Conservation (phyloP, 73 alveolate species). For the Paramecium caudatum region DNA sequence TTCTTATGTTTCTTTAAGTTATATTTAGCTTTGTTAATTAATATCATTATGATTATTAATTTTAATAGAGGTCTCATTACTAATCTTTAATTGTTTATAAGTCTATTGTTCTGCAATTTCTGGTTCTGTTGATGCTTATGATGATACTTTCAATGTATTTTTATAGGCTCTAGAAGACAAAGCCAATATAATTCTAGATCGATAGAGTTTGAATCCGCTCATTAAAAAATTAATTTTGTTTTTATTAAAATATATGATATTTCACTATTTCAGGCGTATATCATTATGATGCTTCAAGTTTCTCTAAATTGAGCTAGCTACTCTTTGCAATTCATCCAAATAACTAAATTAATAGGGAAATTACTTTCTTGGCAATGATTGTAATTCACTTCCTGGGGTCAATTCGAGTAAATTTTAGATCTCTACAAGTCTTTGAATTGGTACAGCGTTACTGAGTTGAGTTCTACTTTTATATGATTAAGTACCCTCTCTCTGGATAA, state of each 20-base stretch:
- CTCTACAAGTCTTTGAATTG: slow-evolving; percentile 52
- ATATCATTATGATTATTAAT: no score
- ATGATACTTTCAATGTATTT: not conserved
- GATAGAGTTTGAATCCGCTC: slow-evolving; percentile 53
- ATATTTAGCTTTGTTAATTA: no score
- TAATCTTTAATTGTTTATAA: not conserved
- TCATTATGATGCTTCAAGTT: slow-evolving; percentile 51
- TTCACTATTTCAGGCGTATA: slow-evolving; percentile 39
- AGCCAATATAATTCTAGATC: slow-evolving; percentile 38
- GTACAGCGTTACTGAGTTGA: slow-evolving; percentile 46
- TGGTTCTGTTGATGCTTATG: slow-evolving; percentile 9
- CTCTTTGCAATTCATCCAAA: slow-evolving; percentile 46
- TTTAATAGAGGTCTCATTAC: not conserved
- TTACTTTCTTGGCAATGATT: slow-evolving; percentile 57
- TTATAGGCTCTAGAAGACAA: slow-evolving; percentile 6
- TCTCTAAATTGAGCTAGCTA: slow-evolving; percentile 18
- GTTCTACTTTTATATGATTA: not conserved
- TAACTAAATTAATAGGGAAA: not conserved
- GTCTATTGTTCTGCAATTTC: not conserved
- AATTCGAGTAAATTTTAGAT: slow-evolving; percentile 42
- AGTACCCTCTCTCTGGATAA: slow-evolving; percentile 46
- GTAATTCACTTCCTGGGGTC: slow-evolving; percentile 51
- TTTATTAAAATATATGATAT: slow-evolving; percentile 31
- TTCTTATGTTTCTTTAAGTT: no score
- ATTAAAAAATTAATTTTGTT: slow-evolving; percentile 19